phyloP scores from a whole-genome alignment of 2,329 filamentous ascomycete genomes.

The Penicillium hesseltinei region DNA sequence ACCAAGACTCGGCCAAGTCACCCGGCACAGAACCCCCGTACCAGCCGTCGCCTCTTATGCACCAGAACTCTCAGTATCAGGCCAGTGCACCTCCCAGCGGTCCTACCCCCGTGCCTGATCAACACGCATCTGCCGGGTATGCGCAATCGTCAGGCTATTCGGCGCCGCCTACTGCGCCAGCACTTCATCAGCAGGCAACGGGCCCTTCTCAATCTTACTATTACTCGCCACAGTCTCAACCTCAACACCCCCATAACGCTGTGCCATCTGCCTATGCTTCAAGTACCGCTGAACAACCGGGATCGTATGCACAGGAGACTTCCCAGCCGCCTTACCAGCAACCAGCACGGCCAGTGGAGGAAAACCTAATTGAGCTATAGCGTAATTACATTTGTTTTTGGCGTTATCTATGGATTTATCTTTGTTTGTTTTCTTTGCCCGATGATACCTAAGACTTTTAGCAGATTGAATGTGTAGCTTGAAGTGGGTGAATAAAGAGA shows the following conservation, averaged over 20 bases:
- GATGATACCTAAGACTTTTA: slow-evolving; percentile 25
- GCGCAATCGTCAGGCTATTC: slow-evolving; percentile 20
- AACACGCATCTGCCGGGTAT: slow-evolving; percentile 14
- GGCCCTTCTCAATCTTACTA: slow-evolving; percentile 24
- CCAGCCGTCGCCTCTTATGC: slow-evolving; percentile 20
- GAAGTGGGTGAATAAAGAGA: neutral
- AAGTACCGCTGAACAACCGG: slow-evolving; percentile 19
- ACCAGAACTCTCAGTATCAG: slow-evolving; percentile 24
- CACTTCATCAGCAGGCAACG: slow-evolving; percentile 15
- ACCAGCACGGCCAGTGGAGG: slow-evolving; percentile 21
- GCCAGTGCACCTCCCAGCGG: slow-evolving; percentile 12
- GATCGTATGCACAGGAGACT: slow-evolving; percentile 18
- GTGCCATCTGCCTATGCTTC: slow-evolving; percentile 18
- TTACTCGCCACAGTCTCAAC: slow-evolving; percentile 11
- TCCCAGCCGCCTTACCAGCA: slow-evolving; percentile 18
- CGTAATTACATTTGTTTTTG: slow-evolving; percentile 8
- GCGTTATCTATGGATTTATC: slow-evolving; percentile 6
- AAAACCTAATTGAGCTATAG: slow-evolving; percentile 28
- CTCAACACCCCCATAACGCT: slow-evolving; percentile 13
- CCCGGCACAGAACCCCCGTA: slow-evolving; percentile 17
- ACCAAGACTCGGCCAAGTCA: slow-evolving; percentile 8
- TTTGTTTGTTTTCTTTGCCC: slow-evolving; percentile 3
- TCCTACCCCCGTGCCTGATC: slow-evolving; percentile 13
- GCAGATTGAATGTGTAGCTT: slow-evolving; percentile 14
- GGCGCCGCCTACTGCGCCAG: slow-evolving; percentile 7